These are phyloP conservation scores for Fraxinus anomala DNA, from an alignment of 257 asterid genomes.

Conservation along the genomic window DNA sequence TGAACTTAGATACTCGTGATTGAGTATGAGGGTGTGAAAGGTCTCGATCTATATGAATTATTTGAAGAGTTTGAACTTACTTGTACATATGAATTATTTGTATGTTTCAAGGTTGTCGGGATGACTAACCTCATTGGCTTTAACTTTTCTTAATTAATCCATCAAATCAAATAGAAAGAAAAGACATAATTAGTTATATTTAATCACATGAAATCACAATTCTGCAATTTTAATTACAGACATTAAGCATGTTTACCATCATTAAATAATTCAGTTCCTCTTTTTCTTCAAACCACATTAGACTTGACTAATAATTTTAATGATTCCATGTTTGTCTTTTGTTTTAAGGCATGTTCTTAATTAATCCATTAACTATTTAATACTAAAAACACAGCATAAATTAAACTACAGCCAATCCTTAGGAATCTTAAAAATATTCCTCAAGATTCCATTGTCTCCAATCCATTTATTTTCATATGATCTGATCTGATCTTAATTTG, in stretches of 20 bases:
- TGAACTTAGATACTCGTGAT: too few relatives aligned
- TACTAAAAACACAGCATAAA: not conserved
- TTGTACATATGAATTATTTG: not conserved
- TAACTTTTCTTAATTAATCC: conserved; percentile 2
- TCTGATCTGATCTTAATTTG: not conserved
- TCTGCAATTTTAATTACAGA: not conserved
- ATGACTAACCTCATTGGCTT: not conserved
- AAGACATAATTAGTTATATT: conserved; percentile 2
- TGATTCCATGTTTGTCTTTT: not conserved
- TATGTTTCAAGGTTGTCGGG: not conserved
- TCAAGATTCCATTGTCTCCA: conserved; percentile 2
- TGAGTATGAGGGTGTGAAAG: too few relatives aligned
- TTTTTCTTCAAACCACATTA: not conserved
- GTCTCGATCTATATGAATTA: too few relatives aligned
- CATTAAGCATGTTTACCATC: not conserved
- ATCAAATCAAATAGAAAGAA: not conserved
- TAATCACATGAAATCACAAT: not conserved
- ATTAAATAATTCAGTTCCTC: not conserved
- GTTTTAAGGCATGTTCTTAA: not conserved
- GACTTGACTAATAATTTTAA: not conserved
- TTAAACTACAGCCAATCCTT: not conserved
- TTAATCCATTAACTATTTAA: not conserved
- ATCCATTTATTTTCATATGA: not conserved
- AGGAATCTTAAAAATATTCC: not conserved
- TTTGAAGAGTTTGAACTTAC: too few relatives aligned